phyloP scores from a whole-genome alignment of 176 grass and related monocot genomes.

The Oryza nivara region DNA sequence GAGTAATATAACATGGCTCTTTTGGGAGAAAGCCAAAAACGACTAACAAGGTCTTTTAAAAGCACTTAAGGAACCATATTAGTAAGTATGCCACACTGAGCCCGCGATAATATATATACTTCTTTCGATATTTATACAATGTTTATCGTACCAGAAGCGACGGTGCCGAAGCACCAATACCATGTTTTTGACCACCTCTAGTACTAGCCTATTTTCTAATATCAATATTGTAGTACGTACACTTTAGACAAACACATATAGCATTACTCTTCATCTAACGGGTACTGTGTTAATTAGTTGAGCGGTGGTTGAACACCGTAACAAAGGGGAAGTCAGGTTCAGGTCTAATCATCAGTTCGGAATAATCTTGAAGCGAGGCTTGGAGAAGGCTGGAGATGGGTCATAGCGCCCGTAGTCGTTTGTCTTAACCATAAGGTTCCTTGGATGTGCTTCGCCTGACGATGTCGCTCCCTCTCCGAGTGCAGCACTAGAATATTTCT shows the following conservation, averaged over 20 bases:
- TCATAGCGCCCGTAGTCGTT: constrained; percentile 77
- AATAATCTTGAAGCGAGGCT: constrained; percentile 72
- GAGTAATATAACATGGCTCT: no score
- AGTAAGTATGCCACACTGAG: no score
- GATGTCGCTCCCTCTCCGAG: constrained; percentile 14
- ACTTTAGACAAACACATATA: neutral
- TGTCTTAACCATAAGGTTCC: constrained; percentile 56
- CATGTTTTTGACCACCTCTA: neutral
- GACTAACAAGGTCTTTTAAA: no score
- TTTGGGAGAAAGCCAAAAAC: no score
- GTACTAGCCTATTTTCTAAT: neutral
- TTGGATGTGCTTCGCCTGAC: constrained; percentile 28
- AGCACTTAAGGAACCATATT: no score
- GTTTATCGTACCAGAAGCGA: neutral
- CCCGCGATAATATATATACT: no score
- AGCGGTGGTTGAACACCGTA: neutral
- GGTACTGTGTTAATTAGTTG: constrained; percentile 7
- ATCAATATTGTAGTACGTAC: neutral
- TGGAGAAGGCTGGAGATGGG: constrained; percentile 63
- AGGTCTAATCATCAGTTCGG: constrained; percentile 48
- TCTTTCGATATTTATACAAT: neutral
- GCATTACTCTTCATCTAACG: constrained; percentile 5
- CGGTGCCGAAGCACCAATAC: neutral
- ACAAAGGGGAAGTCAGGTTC: neutral
- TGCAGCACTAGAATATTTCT: constrained; percentile 20